Evolutionary conservation across 352 stramenopile genomes (phyloP).

Genomic region (Phytopythium ostracodes): DNA sequence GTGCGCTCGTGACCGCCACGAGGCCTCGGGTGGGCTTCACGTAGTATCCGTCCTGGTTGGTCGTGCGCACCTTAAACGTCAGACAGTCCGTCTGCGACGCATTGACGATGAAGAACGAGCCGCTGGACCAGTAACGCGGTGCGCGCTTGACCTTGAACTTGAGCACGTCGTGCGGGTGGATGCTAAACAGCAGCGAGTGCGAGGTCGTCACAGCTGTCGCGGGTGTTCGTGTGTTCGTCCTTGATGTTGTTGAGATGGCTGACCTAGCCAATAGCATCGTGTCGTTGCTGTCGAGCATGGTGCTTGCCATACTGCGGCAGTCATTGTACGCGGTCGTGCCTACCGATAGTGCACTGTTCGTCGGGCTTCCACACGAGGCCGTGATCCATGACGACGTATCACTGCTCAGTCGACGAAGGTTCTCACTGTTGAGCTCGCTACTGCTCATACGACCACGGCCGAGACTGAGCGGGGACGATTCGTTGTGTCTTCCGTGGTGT

Average conservation of each 20-base stretch:
- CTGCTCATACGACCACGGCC: not conserved
- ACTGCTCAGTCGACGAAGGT: conserved; percentile 1
- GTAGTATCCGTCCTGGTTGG: conserved; percentile 70
- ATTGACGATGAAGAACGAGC: conserved; percentile 65
- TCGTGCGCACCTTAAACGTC: conserved; percentile 77
- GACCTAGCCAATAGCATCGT: conserved; percentile 23
- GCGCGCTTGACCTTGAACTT: conserved; percentile 35
- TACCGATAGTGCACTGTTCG: conserved; percentile 1
- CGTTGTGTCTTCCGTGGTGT: not conserved
- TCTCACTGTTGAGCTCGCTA: conserved; percentile 1
- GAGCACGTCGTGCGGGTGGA: conserved; percentile 40
- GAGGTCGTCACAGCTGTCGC: not conserved
- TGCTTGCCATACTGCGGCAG: conserved; percentile 17
- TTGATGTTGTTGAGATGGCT: conserved; percentile 12
- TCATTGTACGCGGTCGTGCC: conserved; percentile 3
- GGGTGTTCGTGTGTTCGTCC: not conserved
- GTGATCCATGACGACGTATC: conserved; percentile 2
- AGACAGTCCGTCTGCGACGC: conserved; percentile 42
- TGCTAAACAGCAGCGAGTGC: conserved; percentile 28
- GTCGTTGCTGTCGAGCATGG: conserved; percentile 18
- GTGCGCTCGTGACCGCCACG: conserved; percentile 50
- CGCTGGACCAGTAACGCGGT: conserved; percentile 26
- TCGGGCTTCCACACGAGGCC: conserved; percentile 1
- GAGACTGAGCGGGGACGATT: not conserved
- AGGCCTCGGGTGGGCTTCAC: conserved; percentile 68